Base-by-base conservation (phyloP, 2,329 filamentous ascomycete species). In the Hypoxylon sp. region DNA sequence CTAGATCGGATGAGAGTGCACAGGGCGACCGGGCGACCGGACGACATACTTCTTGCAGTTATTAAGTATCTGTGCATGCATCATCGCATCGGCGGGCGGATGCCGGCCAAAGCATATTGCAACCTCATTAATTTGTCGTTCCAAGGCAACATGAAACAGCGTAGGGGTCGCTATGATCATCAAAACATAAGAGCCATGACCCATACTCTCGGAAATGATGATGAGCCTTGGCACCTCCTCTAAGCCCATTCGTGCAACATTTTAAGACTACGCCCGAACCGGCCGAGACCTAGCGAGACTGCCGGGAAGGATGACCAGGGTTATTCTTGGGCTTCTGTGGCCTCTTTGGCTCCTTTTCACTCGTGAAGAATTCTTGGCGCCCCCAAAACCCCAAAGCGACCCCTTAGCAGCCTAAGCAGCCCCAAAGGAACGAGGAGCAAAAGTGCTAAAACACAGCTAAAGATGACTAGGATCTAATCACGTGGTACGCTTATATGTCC, bases 141-240 rank as follows among this genome's bases (percentile, higher is more conserved):
- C 60, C 60, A 52, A 25, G 49, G 50, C 63, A 62, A 46, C 46
- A 50, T 65, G 67, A 67, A 67, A 65, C 64, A 53, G 43, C 36
- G 32, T 49, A 51, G 48, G 52, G 57, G 58, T 48, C 28, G 59
- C 59, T 28, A 38, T 52, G 50, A 56, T 55, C 38, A 58, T 53
- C 64, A 65, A 61, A 45, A 41, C 57, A 51, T 46, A 52, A 5
- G 14, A 49, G 45, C 46, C 41, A 63, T 67, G 63, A 68, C 50
- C 64, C 68, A 63, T 70, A 49, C 34, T 38, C 51, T 65, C 61
- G 68, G 64, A 70, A 70, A 70, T 70, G 64, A 70, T 59, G 68
- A 70, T 70, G 58, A 67, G 53, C 67, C 67, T 70, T 68, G 67
- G 67, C 64, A 38, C 57, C 53, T 65, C 60, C 52, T 43, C 38